Evolutionary conservation across 2,329 filamentous ascomycete species (phyloP).

Genomic region (Monosporascus ibericus): DNA sequence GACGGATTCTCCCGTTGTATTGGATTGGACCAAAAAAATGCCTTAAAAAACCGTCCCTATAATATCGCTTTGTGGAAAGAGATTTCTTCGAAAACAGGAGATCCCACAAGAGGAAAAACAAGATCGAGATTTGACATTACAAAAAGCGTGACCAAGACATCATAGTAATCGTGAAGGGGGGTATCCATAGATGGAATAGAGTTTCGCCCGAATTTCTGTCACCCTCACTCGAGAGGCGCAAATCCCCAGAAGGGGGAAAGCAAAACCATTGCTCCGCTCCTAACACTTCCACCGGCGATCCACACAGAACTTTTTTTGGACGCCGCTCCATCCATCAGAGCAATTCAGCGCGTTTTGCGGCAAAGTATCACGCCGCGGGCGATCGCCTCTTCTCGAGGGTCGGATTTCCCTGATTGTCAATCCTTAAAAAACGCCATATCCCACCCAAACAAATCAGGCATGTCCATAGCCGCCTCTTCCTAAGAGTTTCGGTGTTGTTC

Average conservation of each 20-base stretch:
- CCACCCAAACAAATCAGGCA: background rate
- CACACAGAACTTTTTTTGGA: background rate
- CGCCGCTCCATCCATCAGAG: background rate
- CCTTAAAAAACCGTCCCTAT: background rate
- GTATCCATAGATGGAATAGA: background rate
- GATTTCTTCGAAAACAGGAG: background rate
- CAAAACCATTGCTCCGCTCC: background rate
- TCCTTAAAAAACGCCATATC: background rate
- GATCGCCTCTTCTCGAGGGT: background rate
- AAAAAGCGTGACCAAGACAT: background rate
- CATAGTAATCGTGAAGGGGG: background rate
- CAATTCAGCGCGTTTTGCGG: background rate
- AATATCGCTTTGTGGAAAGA: background rate
- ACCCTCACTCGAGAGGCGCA: background rate
- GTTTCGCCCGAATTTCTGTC: background rate
- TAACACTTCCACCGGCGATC: background rate
- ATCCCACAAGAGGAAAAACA: background rate
- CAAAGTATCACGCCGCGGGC: background rate
- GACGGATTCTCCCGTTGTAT: background rate
- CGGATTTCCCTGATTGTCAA: background rate
- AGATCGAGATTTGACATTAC: background rate
- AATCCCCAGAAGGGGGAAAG: too few species aligned
- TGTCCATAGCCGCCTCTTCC: slow-evolving; percentile 2
- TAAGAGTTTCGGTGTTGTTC: slow-evolving; percentile 18
- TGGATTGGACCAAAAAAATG: background rate